Conservation (phyloP, 352 stramenopile genomes). For the Phytophthora brassicae region DNA sequence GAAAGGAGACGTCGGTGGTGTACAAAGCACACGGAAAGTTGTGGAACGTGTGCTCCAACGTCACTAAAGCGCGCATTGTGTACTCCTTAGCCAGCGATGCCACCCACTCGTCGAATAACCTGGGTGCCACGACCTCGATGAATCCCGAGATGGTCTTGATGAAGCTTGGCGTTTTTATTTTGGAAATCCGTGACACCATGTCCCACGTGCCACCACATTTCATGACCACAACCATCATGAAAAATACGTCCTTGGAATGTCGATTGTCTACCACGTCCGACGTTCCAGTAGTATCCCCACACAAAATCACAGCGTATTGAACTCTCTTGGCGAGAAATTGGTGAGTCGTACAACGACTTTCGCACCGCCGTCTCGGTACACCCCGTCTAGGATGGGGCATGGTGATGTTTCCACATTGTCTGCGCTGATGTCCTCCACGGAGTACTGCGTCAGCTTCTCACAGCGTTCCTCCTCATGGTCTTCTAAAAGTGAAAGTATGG, state of each 20-base stretch:
- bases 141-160: too few species aligned
- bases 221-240: neutral
- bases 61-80: neutral
- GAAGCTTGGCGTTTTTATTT: neutral
- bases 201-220: neutral
- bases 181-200: neutral
- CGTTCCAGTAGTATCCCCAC: conserved; percentile 2
- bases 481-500: neutral
- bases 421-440: neutral
- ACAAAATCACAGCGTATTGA: neutral
- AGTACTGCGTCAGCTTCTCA: neutral
- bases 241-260: conserved; percentile 1
- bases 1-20: neutral
- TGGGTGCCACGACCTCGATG: neutral
- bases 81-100: neutral
- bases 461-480: neutral
- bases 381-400: neutral
- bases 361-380: neutral
- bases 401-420: neutral
- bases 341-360: neutral
- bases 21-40: neutral
- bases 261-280: neutral
- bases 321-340: neutral
- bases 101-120: neutral
- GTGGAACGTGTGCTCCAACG: neutral